Base-by-base conservation (phyloP, 495 filamentous ascomycete species). In the Umbilicaria muhlenbergii region DNA sequence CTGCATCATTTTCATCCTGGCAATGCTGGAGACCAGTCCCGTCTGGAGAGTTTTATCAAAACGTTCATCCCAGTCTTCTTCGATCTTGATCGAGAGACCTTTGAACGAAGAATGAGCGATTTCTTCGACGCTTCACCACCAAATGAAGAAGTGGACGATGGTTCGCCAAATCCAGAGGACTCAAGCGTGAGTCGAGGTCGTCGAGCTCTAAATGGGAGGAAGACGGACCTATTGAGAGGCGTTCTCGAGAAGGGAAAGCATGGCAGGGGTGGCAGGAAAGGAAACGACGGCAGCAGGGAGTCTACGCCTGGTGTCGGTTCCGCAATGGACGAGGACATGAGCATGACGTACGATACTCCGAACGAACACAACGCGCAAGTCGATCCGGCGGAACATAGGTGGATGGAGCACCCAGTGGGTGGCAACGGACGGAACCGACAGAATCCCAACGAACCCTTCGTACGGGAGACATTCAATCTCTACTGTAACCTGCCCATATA, bases 51-150 rank as follows among this genome's bases (percentile, higher is more conserved):
- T 14, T 95, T 96, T 59, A 77, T 95, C 49, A 82, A 85, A 54
- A 80, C 81, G 19, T 94, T 96, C 50, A 75, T 96, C 42, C 78
- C 86, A 0, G 64, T 76, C 1, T 96, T 96, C 68, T 95, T 95
- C 50, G 86, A 82, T 35, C 66, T 96, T 48, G 73, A 89, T 38
- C 72, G 74, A 3, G 78, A 82, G 7, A 73, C 70, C 15, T 84
- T 94, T 45, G 74, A 83, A 45, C 71, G 80, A n/a, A 74, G 75
- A 41, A 76, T 94, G 49, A 74, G 75, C 44, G 81, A 83, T 50
- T 73, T 84, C 21, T 74, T 78, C 18, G 61, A 63, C 58, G 74
- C 49, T 46, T 78, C 58, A 64, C 74, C 57, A 56, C 70, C 52
- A 59, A 80, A 65, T 21, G 81, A 88, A 47, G 87, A 93, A 44